phyloP scores from a whole-genome alignment of 2,329 filamentous ascomycete species.

The Colletotrichum coccodes region DNA sequence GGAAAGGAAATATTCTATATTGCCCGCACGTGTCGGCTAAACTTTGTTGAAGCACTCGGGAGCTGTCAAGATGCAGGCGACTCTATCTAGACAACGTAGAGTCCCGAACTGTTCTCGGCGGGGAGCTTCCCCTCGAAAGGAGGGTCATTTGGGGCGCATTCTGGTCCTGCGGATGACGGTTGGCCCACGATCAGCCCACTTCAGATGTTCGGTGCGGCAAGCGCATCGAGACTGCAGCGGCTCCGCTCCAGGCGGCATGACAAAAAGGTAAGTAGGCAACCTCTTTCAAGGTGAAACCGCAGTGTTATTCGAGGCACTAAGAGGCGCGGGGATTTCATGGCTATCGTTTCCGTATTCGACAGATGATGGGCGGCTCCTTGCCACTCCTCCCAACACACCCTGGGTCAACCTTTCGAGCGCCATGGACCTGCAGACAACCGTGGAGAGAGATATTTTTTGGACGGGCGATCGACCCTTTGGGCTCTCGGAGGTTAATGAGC shows the following conservation, averaged over 20 bases:
- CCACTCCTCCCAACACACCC: not conserved
- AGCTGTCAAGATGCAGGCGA: not conserved
- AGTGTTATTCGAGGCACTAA: not conserved
- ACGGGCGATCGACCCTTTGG: not conserved
- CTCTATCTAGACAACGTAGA: not conserved
- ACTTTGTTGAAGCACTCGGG: not conserved
- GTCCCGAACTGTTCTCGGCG: too few species aligned
- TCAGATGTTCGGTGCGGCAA: not conserved
- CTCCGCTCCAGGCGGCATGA: not conserved
- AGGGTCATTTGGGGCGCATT: not conserved
- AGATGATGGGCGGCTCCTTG: not conserved
- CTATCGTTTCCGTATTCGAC: not conserved
- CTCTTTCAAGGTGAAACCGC: not conserved
- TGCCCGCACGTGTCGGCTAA: conserved; percentile 20
- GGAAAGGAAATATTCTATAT: conserved; percentile 14
- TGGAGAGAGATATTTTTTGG: not conserved
- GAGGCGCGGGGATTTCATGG: not conserved
- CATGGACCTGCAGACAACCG: not conserved
- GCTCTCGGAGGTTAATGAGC: too few species aligned
- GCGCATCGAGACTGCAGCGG: not conserved
- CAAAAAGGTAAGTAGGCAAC: not conserved
- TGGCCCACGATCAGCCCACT: not conserved
- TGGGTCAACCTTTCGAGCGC: not conserved
- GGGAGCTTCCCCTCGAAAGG: not conserved
- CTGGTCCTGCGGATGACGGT: not conserved